These are phyloP conservation scores for Suhomyces prunicola DNA, from an alignment of 805 yeast species.

Conservation along the genomic window DNA sequence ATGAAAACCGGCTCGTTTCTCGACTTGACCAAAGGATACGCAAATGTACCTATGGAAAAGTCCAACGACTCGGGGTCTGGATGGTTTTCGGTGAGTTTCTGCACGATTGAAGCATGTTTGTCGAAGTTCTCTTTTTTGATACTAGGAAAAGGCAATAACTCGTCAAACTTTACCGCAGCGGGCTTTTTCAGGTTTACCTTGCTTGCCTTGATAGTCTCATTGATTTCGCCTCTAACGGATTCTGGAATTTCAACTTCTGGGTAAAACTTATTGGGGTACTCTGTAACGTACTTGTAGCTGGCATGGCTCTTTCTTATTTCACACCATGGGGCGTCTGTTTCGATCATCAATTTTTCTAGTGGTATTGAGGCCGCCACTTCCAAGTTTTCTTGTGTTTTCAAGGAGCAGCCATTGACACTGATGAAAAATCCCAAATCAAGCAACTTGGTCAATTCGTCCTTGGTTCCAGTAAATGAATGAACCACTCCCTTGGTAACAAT, in stretches of 20 bases:
- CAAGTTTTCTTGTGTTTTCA: constrained; percentile 72
- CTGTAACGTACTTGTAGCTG: constrained; percentile 54
- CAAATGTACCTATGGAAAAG: constrained; percentile 20
- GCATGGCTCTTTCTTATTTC: constrained; percentile 84
- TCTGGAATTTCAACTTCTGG: constrained; percentile 31
- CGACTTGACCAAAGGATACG: constrained; percentile 62
- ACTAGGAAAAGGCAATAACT: constrained; percentile 57
- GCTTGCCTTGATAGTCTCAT: neutral
- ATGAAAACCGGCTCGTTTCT: constrained; percentile 92
- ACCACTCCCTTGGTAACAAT: constrained; percentile 55
- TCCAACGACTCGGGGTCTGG: constrained; percentile 9
- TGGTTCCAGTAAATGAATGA: constrained; percentile 90
- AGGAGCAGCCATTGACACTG: constrained; percentile 91
- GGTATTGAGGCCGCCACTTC: constrained; percentile 70
- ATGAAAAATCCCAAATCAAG: constrained; percentile 62
- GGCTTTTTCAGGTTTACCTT: neutral
- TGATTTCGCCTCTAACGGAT: constrained; percentile 1
- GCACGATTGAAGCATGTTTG: constrained; percentile 24
- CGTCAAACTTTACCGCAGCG: constrained; percentile 34
- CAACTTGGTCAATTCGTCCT: constrained; percentile 56
- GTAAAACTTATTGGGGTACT: constrained; percentile 55
- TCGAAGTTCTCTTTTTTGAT: constrained; percentile 62
- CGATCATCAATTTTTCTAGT: constrained; percentile 65
- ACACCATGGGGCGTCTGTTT: constrained; percentile 99
- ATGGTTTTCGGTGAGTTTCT: constrained; percentile 6